phyloP scores from a whole-genome alignment of 345 rosid genomes.

The Brassica juncea region DNA sequence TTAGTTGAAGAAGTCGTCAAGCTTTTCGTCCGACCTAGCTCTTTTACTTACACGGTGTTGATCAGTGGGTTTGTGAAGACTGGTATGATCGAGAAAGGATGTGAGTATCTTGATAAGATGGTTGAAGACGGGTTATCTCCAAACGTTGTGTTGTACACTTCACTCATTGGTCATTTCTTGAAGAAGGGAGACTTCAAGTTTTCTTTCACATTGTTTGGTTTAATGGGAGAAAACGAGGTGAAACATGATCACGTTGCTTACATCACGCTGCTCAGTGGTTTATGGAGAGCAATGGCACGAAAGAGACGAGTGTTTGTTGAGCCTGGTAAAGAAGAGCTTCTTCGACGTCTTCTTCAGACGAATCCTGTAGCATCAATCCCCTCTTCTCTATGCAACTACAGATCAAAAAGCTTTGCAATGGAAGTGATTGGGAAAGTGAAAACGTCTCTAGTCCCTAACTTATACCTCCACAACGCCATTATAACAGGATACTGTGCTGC shows the following conservation, averaged over 20 bases:
- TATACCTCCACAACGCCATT: slow-evolving; percentile 54
- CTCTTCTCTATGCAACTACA: slow-evolving; percentile 31
- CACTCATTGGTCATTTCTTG: slow-evolving; percentile 52
- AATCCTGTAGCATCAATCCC: slow-evolving; percentile 33
- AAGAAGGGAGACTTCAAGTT: slow-evolving; percentile 55
- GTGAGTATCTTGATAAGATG: slow-evolving; percentile 64
- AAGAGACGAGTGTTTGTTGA: slow-evolving; percentile 26
- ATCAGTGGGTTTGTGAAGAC: slow-evolving; percentile 63
- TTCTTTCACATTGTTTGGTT: slow-evolving; percentile 55
- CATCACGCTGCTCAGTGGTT: slow-evolving; percentile 53
- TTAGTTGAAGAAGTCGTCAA: slow-evolving; percentile 61
- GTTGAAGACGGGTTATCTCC: slow-evolving; percentile 59
- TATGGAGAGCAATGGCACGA: slow-evolving; percentile 45
- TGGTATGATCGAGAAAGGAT: slow-evolving; percentile 58
- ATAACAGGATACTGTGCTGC: slow-evolving; percentile 53
- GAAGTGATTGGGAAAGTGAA: slow-evolving; percentile 50
- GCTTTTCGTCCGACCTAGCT: slow-evolving; percentile 50
- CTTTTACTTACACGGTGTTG: slow-evolving; percentile 57
- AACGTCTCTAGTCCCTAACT: slow-evolving; percentile 46
- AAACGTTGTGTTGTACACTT: slow-evolving; percentile 56
- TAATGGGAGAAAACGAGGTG: slow-evolving; percentile 47
- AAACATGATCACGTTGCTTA: slow-evolving; percentile 45
- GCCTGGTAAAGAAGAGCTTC: slow-evolving; percentile 45
- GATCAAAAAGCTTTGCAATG: slow-evolving; percentile 50
- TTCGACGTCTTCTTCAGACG: slow-evolving; percentile 47